A percentile compares a stretch with the other conserved stretches of the same genome.
These are phyloP conservation scores for Colletotrichum chlorophyti DNA, from an alignment of 2,329 filamentous ascomycete species.

Conservation along the genomic window DNA sequence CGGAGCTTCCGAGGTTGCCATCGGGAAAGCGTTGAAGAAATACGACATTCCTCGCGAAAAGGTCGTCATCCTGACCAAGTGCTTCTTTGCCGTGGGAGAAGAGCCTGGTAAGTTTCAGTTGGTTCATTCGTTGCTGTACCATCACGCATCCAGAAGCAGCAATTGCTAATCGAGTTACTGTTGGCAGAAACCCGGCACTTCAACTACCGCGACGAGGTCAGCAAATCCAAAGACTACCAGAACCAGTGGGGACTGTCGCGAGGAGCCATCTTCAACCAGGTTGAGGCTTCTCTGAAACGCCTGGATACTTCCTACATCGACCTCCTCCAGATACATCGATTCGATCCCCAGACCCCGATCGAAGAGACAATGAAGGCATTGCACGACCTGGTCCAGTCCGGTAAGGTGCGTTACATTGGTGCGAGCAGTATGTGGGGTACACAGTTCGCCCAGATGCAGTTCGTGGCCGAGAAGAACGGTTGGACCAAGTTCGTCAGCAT, in stretches of 20 bases:
- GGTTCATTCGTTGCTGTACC: too few relatives aligned
- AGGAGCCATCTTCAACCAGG: slow-evolving; percentile 70
- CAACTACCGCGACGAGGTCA: slow-evolving; percentile 32
- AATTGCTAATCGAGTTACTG: neutral
- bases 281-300: slow-evolving; percentile 63
- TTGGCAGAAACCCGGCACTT: slow-evolving; percentile 28
- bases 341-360: slow-evolving; percentile 56
- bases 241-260: slow-evolving; percentile 59
- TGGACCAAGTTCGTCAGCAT: slow-evolving; percentile 65
- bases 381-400: slow-evolving; percentile 64
- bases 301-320: slow-evolving; percentile 65
- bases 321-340: slow-evolving; percentile 66
- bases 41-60: slow-evolving; percentile 63
- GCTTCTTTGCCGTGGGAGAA: slow-evolving; percentile 56
- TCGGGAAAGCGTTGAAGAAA: slow-evolving; percentile 66
- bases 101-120: slow-evolving; percentile 44
- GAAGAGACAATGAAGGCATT: slow-evolving; percentile 70
- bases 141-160: too few relatives aligned
- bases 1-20: slow-evolving; percentile 58
- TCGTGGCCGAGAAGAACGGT: slow-evolving; percentile 56
- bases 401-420: slow-evolving; percentile 64
- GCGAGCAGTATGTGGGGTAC: slow-evolving; percentile 56
- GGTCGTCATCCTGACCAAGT: slow-evolving; percentile 65
- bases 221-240: slow-evolving; percentile 37
- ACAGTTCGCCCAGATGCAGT: slow-evolving; percentile 57